phyloP scores from a whole-genome alignment of 129 eudicot genomes.

The Flaveria brownii region DNA sequence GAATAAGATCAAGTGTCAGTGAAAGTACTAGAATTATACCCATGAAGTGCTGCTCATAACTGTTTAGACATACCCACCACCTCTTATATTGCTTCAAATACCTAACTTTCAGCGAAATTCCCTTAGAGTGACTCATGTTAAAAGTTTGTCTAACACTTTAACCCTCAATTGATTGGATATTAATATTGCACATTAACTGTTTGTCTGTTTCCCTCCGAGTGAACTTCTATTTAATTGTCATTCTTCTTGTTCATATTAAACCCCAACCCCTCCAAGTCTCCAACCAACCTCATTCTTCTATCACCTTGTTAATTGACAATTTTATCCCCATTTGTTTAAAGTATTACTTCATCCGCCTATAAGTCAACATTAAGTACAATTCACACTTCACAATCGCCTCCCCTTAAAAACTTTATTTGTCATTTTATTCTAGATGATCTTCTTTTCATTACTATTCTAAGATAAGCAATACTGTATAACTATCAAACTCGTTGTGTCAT shows the following conservation, averaged over 20 bases:
- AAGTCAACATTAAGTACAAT: not conserved
- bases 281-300: not conserved
- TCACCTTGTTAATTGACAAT: not conserved
- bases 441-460: not conserved
- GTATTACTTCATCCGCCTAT: not conserved
- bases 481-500: not conserved
- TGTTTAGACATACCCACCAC: not conserved
- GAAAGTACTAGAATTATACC: not conserved
- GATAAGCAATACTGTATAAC: not conserved
- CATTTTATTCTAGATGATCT: not conserved
- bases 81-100: slow-evolving; percentile 14
- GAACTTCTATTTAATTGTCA: not conserved
- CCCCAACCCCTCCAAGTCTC: slow-evolving; percentile 1
- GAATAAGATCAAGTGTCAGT: not conserved
- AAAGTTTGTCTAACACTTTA: not conserved
- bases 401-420: not conserved
- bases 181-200: not conserved
- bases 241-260: not conserved
- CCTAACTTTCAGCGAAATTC: not conserved
- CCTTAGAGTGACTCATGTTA: not conserved
- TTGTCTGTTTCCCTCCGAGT: not conserved
- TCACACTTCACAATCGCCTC: not conserved
- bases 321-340: not conserved
- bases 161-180: not conserved
- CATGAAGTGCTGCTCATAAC: not conserved